Evolutionary conservation across 495 filamentous ascomycete genomes (phyloP), one percentile per base, ranked within the genome.

Genomic region (Penicillium nucicola): DNA sequence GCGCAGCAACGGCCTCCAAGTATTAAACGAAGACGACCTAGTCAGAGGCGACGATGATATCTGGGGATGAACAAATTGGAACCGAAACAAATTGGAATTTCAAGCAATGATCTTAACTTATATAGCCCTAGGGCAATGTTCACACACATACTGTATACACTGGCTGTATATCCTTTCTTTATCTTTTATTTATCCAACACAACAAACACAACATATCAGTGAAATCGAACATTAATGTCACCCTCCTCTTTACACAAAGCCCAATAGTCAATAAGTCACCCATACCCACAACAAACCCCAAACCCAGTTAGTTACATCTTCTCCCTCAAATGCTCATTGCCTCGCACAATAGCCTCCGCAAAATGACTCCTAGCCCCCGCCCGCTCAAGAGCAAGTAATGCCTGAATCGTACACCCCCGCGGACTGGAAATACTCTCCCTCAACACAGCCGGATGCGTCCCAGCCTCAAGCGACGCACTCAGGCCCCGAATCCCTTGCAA

Each of bases 1-100:
- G 45, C 65, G 63, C 38, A 67, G 62, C 30, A 70, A 65, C 45
- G 64, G 69, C n/a, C 55, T 75, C 11, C 60, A 62, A 15, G 71
- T 75, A 10, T 43, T 76, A 38, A 67, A 67, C 39, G 72, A 76
- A 53, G 73, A 77, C 51, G 76, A 76, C 53, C 32, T 74, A 46
- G 81, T 83, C 10, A 65, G 71, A 53, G 73, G 70, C 52, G 78
- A 83, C 28, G 57, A 69, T 44, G 81, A 85, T 48, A 70, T 85
- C 49, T 85, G 82, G 78, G 79, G 77, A 20, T 75, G 48, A 52
- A 31, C 36, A 66, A 56, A 22, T 10, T 4, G 34, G 19, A 23
- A 34, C 32, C 30, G 31, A 10, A 25, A 25, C 18, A 10, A 36
- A 30, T 31, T 38, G 35, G 45, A 11, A 35, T 48, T 22, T 2